Evolutionary conservation across 306 rosid species (phyloP).

Genomic region (Lathyrus oleraceus): DNA sequence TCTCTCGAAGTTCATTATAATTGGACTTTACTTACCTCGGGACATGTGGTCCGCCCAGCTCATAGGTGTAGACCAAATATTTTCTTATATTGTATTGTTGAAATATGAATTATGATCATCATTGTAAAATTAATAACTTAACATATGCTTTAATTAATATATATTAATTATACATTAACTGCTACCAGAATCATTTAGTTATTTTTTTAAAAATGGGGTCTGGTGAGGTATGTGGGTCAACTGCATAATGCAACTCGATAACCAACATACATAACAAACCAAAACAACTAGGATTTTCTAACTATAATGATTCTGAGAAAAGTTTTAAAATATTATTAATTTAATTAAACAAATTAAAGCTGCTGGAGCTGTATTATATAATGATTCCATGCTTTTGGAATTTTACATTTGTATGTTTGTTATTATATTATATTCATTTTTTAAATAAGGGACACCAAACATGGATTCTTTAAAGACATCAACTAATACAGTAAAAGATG

Average conservation of each 20-base stretch:
- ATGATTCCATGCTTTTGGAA: neutral
- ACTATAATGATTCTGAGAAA: neutral
- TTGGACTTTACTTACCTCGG: too few species aligned
- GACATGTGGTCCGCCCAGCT: too few species aligned
- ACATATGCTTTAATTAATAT: neutral
- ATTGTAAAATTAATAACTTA: neutral
- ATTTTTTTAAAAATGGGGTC: neutral
- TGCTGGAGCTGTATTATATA: neutral
- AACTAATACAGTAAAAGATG: neutral
- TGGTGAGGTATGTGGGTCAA: neutral
- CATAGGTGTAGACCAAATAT: too few species aligned
- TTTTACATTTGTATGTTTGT: neutral
- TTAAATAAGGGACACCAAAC: neutral
- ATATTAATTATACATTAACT: neutral
- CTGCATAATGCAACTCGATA: neutral
- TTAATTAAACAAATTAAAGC: neutral
- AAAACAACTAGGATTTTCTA: slow-evolving; percentile 1
- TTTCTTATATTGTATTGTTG: neutral
- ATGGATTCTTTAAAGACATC: neutral
- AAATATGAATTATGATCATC: neutral
- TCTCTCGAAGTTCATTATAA: too few species aligned
- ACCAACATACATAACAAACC: neutral
- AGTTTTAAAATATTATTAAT: neutral
- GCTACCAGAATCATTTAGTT: neutral
- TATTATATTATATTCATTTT: neutral